Base-by-base conservation (phyloP, 768 basidiomycete genomes). In the Leccinum uliginosum region DNA sequence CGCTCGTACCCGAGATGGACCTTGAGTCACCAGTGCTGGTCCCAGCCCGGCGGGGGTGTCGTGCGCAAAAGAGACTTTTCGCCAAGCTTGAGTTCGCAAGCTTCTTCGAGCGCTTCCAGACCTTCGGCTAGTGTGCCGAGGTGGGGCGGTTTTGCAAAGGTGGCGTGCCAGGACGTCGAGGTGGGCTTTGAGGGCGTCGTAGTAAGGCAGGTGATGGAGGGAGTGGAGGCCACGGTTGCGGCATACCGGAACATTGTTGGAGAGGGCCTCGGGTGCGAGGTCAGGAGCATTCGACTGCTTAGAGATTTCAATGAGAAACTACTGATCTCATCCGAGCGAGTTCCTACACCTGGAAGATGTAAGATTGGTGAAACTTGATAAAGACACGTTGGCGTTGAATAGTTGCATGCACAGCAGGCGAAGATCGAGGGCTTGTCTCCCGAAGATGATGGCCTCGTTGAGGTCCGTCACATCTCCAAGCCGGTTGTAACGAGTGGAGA, bases 201-300 rank as follows among this genome's bases (percentile, higher is more conserved):
- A 83, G 63, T 80, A 79, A 0, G 87, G 87, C 10, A 89, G 67
- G 6, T 89, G 74, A 7, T 79, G 84, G 6, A 83, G 70, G 12
- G 87, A 88, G 56, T 89, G 87, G 19, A 89, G 69, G 1, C 87
- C 87, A 10, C 82, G 78, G 61, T 80, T 81, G 21, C 75, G 72
- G 69, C 88, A 90, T 15, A 90, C 81, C 4, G 78, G 69, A 3
- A 89, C 79, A 64, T 84, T 82, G 66, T 89, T 87, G 1, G 87
- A 86, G 66, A 87, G 73, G 4, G 87, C 87, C 86, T 88, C 56
- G 12, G 53, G 17, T 10, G 54, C 12, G 6, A 46, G 29, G 44
- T 49, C 15, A 15, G 32, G 44, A 44, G 43, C 43, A 44, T 44
- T 21, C n/a, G 21, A 21, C 11, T 44, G 19, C 10, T 44, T 2